phyloP scores from a whole-genome alignment of 768 basidiomycete genomes.

The Lactarius tabidus region DNA sequence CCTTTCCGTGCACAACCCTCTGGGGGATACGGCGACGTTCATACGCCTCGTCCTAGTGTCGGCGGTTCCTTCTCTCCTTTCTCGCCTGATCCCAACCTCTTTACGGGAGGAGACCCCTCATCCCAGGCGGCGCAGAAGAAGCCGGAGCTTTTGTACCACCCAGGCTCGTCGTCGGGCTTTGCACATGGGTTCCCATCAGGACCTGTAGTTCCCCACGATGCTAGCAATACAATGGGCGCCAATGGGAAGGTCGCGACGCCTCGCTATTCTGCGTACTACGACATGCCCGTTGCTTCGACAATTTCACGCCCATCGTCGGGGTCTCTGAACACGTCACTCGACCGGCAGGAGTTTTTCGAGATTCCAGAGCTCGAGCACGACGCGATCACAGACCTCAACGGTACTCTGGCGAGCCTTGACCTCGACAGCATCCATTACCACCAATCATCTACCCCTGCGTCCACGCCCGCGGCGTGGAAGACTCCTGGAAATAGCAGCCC shows the following conservation, averaged over 20 bases:
- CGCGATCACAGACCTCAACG: slow-evolving; percentile 64
- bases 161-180: slow-evolving; percentile 21
- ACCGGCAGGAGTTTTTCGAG: slow-evolving; percentile 29
- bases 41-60: slow-evolving; percentile 19
- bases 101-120: slow-evolving; percentile 37
- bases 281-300: slow-evolving; percentile 36
- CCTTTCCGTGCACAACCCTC: slow-evolving; percentile 20
- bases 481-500: slow-evolving; percentile 10
- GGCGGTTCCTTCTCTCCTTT: slow-evolving; percentile 62
- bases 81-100: slow-evolving; percentile 66
- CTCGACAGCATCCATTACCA: slow-evolving; percentile 40
- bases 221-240: slow-evolving; percentile 37
- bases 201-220: slow-evolving; percentile 31
- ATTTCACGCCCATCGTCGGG: slow-evolving; percentile 28
- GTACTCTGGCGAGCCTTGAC: slow-evolving; percentile 71
- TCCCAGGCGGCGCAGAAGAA: slow-evolving; percentile 35
- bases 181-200: slow-evolving; percentile 38
- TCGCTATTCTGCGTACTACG: slow-evolving; percentile 42
- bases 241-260: slow-evolving; percentile 37
- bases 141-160: slow-evolving; percentile 46
- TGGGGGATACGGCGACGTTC: slow-evolving; percentile 19
- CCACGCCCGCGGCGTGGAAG: slow-evolving; percentile 13
- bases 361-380: slow-evolving; percentile 40
- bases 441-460: slow-evolving; percentile 5
- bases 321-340: slow-evolving; percentile 21